A percentile compares a stretch with the other conserved stretches of the same genome.
Evolutionary conservation across 2,329 filamentous ascomycete species (phyloP).

Genomic region (Botrytis pseudocinerea): DNA sequence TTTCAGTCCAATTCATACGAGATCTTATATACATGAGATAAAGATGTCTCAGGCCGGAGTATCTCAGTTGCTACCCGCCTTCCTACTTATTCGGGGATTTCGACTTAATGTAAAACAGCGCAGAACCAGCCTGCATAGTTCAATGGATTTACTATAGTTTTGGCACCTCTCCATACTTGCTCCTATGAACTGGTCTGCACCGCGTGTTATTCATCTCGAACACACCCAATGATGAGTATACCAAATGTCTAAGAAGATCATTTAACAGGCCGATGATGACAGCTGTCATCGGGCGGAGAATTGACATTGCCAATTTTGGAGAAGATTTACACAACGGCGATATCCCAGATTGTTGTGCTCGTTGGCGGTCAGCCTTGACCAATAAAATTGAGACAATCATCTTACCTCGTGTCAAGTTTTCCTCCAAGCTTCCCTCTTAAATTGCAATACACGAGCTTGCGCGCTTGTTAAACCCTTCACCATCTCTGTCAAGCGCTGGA

Average conservation of each 20-base stretch:
- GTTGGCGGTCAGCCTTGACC: neutral
- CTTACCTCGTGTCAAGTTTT: neutral
- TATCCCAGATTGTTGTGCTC: neutral
- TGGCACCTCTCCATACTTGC: neutral
- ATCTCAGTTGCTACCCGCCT: neutral
- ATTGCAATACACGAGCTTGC: neutral
- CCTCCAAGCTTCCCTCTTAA: neutral
- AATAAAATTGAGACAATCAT: neutral
- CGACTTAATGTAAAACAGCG: too few species aligned
- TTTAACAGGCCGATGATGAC: neutral
- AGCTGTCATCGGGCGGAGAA: neutral
- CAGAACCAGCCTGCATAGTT: conserved; percentile 1
- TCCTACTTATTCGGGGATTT: neutral
- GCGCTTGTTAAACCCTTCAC: neutral
- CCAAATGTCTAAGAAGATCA: neutral
- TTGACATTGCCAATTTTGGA: neutral
- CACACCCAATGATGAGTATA: neutral
- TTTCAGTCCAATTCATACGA: neutral
- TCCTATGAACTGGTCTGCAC: neutral
- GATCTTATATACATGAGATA: neutral
- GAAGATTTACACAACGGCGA: neutral
- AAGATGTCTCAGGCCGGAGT: neutral
- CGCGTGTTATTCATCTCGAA: neutral
- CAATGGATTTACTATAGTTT: neutral
- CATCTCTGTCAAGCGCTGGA: neutral